phyloP scores from a whole-genome alignment of 2,329 filamentous ascomycete species.

The Fusarium chlamydosporum region DNA sequence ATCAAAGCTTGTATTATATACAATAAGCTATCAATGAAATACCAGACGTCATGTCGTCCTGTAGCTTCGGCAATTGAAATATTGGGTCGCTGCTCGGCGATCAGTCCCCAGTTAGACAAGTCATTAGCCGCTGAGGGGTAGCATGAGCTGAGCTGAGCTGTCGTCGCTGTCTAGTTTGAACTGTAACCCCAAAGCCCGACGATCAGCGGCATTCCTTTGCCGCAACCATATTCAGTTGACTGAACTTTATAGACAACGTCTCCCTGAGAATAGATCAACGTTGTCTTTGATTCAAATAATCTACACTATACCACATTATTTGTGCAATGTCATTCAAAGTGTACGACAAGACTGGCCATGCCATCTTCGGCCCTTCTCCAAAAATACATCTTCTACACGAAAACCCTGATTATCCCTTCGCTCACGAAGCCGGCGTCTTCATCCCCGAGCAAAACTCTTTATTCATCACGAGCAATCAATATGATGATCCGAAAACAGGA shows the following conservation, averaged over 20 bases:
- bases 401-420: slow-evolving; percentile 60
- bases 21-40: not conserved
- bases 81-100: not conserved
- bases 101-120: not conserved
- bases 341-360: slow-evolving; percentile 29
- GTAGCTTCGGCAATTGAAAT: not conserved
- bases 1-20: not conserved
- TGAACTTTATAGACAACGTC: too few species aligned
- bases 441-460: slow-evolving; percentile 50
- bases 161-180: not conserved
- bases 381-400: slow-evolving; percentile 57
- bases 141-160: not conserved
- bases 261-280: not conserved
- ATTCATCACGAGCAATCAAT: slow-evolving; percentile 56
- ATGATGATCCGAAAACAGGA: slow-evolving; percentile 38
- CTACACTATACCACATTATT: too few species aligned
- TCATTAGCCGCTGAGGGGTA: slow-evolving; percentile 31
- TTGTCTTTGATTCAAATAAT: not conserved
- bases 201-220: not conserved
- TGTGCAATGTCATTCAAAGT: slow-evolving; percentile 18
- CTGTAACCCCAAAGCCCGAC: slow-evolving; percentile 17
- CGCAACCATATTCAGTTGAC: too few species aligned
- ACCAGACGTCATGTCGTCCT: not conserved
- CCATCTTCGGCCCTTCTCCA: slow-evolving; percentile 55
- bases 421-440: slow-evolving; percentile 63